phyloP scores from a whole-genome alignment of 371 early-diverging fungal genomes.

The Parasitella parasitica region DNA sequence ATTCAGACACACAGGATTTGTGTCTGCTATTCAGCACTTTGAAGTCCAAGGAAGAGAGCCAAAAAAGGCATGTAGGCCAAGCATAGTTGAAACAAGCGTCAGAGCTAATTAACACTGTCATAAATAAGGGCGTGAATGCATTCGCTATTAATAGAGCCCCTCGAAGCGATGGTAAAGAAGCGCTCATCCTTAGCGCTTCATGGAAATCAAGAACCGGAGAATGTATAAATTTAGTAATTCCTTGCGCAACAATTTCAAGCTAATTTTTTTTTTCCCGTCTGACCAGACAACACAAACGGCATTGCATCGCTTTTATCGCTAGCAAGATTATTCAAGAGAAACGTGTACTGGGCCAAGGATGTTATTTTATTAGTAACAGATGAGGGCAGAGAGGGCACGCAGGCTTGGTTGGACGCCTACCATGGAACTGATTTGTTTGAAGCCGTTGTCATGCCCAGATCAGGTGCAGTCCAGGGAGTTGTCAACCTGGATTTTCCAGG shows the following conservation, averaged over 20 bases:
- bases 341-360: slow-evolving; percentile 91
- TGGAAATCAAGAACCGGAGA: slow-evolving; percentile 65
- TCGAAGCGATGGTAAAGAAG: slow-evolving; percentile 89
- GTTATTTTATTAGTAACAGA: slow-evolving; percentile 85
- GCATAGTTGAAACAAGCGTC: too few species aligned
- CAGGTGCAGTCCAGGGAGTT: slow-evolving; percentile 89
- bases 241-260: neutral
- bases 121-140: slow-evolving; percentile 68
- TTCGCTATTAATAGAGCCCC: slow-evolving; percentile 85
- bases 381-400: slow-evolving; percentile 69
- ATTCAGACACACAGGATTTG: slow-evolving; percentile 57
- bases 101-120: neutral
- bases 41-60: slow-evolving; percentile 22
- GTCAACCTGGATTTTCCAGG: slow-evolving; percentile 85
- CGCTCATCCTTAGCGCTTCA: slow-evolving; percentile 79
- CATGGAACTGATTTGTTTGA: slow-evolving; percentile 61
- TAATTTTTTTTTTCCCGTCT: neutral
- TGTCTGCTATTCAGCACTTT: slow-evolving; percentile 60
- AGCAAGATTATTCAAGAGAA: slow-evolving; percentile 73
- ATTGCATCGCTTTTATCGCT: slow-evolving; percentile 73
- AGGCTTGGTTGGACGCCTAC: slow-evolving; percentile 91
- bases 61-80: slow-evolving; percentile 15
- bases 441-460: slow-evolving; percentile 55
- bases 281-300: slow-evolving; percentile 72
- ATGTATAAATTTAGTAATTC: slow-evolving; percentile 23